Evolutionary conservation across 257 asterid species (phyloP).

Genomic region (Solanum chiquidenum): DNA sequence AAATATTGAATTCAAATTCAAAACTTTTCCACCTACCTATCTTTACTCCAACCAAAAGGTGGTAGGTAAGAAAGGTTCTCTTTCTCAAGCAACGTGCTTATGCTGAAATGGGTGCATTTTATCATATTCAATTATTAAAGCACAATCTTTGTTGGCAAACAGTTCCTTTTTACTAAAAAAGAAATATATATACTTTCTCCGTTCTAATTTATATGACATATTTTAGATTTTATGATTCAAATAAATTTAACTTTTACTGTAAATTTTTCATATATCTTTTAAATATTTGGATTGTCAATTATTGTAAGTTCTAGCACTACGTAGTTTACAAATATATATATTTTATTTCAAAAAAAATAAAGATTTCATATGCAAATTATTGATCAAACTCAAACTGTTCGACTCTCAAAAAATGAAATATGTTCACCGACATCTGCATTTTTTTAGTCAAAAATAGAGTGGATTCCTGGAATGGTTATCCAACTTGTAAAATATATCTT

Average conservation of each 20-base stretch:
- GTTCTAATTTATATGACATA: no score
- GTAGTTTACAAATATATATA: no score
- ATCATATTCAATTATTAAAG: neutral
- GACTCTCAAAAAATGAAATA: rapidly evolving
- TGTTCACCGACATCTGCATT: neutral
- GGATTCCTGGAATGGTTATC: neutral
- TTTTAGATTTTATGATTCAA: no score
- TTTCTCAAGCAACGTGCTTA: neutral
- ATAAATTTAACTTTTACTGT: rapidly evolving
- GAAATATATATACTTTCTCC: neutral
- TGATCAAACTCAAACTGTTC: rapidly evolving
- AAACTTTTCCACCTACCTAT: neutral
- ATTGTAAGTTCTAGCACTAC: no score
- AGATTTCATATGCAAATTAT: no score
- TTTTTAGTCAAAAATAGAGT: no score
- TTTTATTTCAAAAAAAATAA: rapidly evolving
- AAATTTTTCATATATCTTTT: no score
- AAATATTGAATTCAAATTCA: neutral
- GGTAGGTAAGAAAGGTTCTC: neutral
- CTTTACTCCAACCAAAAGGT: neutral
- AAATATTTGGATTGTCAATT: no score
- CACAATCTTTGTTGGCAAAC: neutral
- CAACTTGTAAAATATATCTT: neutral
- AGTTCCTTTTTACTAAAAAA: neutral
- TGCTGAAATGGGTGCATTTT: neutral